Conservation (phyloP, 2,329 filamentous ascomycete species). For the Sarocladium oryzae region DNA sequence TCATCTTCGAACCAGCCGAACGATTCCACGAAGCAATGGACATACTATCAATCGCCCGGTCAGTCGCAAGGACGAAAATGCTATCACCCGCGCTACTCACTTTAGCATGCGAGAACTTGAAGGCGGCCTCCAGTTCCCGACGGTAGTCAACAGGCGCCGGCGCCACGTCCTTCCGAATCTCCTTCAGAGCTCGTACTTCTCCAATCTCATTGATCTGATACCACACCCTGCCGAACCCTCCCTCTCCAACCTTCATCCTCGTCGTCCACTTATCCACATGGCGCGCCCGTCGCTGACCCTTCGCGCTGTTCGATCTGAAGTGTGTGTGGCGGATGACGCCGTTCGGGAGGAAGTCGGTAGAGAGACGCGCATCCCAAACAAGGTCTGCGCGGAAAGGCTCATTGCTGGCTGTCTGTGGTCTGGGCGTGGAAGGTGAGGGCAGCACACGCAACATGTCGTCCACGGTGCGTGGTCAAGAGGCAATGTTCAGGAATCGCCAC, state of each 20-base stretch:
- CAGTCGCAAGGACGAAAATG: background rate
- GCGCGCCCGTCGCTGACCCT: background rate
- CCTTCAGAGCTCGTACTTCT: background rate
- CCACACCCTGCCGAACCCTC: background rate
- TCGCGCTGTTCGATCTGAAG: background rate
- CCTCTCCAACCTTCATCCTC: background rate
- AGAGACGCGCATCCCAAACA: background rate
- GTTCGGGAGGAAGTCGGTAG: background rate
- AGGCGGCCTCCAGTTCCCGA: background rate
- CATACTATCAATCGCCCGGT: conserved; percentile 9
- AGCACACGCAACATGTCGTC: background rate
- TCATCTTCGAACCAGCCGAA: conserved; percentile 14
- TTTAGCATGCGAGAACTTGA: background rate
- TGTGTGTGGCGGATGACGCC: background rate
- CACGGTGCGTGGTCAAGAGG: background rate
- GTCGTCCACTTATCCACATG: background rate
- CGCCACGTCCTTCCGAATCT: background rate
- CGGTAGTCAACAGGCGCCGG: background rate
- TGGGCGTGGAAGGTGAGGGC: background rate
- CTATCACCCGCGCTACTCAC: background rate
- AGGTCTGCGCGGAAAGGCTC: background rate
- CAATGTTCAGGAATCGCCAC: too few relatives aligned
- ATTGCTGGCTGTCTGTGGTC: background rate
- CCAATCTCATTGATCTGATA: background rate
- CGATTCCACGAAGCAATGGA: conserved; percentile 14